A percentile compares a stretch with the other conserved stretches of the same genome.
These are phyloP conservation scores for Halophytophthora batemanensis DNA, from an alignment of 352 stramenopile species.

Conservation along the genomic window DNA sequence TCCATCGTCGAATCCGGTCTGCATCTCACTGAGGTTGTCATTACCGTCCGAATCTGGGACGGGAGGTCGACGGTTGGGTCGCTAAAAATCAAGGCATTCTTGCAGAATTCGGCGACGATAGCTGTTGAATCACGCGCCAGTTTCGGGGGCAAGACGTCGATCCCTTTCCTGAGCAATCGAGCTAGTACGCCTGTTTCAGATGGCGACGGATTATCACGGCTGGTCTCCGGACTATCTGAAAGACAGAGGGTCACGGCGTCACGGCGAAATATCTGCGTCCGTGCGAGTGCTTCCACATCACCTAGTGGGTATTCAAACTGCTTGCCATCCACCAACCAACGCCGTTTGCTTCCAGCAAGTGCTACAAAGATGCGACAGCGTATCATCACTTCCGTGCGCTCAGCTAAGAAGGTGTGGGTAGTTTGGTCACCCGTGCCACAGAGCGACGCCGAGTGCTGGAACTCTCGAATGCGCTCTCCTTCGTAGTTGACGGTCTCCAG, in stretches of 20 bases:
- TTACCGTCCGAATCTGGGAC: conserved; percentile 11
- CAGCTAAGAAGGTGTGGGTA: too few relatives aligned
- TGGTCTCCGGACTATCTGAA: neutral
- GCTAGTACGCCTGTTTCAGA: conserved; percentile 6
- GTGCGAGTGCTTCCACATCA: neutral
- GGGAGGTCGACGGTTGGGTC: conserved; percentile 12
- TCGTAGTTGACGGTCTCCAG: conserved; percentile 1
- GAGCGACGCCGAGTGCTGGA: too few relatives aligned
- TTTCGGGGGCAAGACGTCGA: neutral
- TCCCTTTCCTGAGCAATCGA: conserved; percentile 9
- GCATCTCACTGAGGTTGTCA: conserved; percentile 8
- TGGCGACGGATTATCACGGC: neutral
- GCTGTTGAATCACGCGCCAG: conserved; percentile 8
- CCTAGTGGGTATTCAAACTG: neutral
- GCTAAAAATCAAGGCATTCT: conserved; percentile 12
- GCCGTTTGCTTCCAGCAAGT: neutral
- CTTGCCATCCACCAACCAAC: conserved; percentile 1
- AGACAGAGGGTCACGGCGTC: conserved; percentile 1
- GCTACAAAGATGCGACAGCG: neutral
- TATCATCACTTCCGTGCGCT: too few relatives aligned
- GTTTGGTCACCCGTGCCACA: too few relatives aligned
- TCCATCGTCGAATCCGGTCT: conserved; percentile 11
- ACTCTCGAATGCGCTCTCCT: neutral
- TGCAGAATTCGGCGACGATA: conserved; percentile 21
- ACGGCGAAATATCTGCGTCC: conserved; percentile 1